These are phyloP conservation scores for Grosmannia serpens DNA, from an alignment of 2,329 filamentous ascomycete species.

Conservation along the genomic window DNA sequence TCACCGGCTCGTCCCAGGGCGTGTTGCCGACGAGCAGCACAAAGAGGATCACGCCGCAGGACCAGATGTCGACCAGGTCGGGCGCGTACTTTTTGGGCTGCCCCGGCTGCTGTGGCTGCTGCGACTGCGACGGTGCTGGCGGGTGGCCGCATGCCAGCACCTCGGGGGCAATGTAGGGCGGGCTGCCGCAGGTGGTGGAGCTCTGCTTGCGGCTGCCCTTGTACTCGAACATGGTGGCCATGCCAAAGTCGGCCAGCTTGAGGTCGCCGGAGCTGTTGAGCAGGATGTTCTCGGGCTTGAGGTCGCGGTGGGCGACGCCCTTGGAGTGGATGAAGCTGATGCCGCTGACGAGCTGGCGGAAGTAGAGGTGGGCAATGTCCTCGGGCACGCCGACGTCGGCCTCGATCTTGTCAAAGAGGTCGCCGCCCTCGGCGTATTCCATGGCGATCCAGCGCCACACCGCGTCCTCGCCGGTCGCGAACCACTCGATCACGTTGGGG, in stretches of 20 bases:
- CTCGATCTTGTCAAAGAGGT: slow-evolving; percentile 98
- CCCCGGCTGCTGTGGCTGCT: neutral
- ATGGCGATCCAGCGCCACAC: slow-evolving; percentile 97
- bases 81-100: slow-evolving; percentile 51
- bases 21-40: slow-evolving; percentile 93
- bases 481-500: slow-evolving; percentile 88
- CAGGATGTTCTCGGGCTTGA: slow-evolving; percentile 93
- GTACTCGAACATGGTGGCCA: slow-evolving; percentile 88
- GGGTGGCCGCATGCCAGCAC: slow-evolving; percentile 49
- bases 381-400: slow-evolving; percentile 90
- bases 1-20: slow-evolving; percentile 89
- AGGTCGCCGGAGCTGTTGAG: slow-evolving; percentile 73
- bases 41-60: slow-evolving; percentile 94
- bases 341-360: slow-evolving; percentile 79
- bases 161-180: slow-evolving; percentile 94
- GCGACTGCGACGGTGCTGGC: slow-evolving; percentile 29
- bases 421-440: slow-evolving; percentile 90
- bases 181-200: slow-evolving; percentile 85
- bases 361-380: slow-evolving; percentile 94
- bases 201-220: slow-evolving; percentile 73
- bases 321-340: slow-evolving; percentile 94
- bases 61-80: slow-evolving; percentile 89
- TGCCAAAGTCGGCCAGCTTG: slow-evolving; percentile 93
- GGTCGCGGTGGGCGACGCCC: slow-evolving; percentile 83
- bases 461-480: slow-evolving; percentile 72